Base-by-base conservation (phyloP, 805 yeast species). In the Phaffomyces opuntiae region DNA sequence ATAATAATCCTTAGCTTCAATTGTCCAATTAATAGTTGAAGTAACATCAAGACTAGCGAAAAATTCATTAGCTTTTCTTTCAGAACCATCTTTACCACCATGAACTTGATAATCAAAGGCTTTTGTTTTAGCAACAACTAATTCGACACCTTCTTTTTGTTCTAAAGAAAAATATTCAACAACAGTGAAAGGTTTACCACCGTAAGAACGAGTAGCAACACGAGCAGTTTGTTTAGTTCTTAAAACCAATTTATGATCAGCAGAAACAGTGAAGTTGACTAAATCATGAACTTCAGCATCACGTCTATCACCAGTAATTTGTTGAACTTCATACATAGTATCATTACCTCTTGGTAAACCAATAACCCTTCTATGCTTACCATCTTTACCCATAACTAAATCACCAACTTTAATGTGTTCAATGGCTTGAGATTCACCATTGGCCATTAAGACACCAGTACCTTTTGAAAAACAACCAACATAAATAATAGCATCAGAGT, bases 401-500 rank as follows among this genome's bases (percentile, higher is more conserved):
- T 70, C 72, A 50, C 72, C 73, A 43, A 69, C 55, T 27, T 51
- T 42, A 42, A 73, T 49, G 19, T 62, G 56, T 48, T 69, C 70
- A 42, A 73, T 60, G 7, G 49, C 53, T 40, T 54, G 55, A 27
- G 57, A 59, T 33, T 53, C 32, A 52, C 78, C 78, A 54, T 71
- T 63, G 31, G 71, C 69, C 74, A 70, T 69, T 54, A 71, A 47
- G 27, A 73, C 76, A 47, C 62, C 47, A 16, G 73, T 67, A 38
- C 72, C 72, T 49, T 64, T 64, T 41, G 64, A 63, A 48, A 57
- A 46, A 58, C 77, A 80, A 48, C 98, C 99, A 46, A 88, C 96
- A 62, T 93, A 93, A 62, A 91, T 85, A 64, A 93, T 93, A 47
- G 88, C 85, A 67, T 93, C 99, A 19, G 98, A 93, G 78, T 93